Conservation (phyloP, 495 filamentous ascomycete genomes). For the Staphylotrichum longicolle region DNA sequence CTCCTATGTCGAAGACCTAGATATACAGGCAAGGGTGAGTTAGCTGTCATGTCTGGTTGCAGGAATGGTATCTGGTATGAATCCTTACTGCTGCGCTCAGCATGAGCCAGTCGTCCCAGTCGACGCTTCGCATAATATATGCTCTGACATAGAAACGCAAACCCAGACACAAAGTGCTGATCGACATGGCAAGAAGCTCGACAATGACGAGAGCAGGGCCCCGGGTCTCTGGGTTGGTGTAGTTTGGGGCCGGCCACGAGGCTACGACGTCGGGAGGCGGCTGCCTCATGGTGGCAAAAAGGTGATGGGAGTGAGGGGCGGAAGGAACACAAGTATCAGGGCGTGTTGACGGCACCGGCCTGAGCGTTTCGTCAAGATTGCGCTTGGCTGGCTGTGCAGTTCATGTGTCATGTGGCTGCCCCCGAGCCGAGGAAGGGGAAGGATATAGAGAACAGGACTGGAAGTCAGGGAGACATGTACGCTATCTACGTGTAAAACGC, state of each 20-base stretch:
- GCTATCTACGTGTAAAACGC: no score
- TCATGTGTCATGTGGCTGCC: no score
- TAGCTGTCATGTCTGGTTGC: no score
- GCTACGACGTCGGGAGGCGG: constrained; percentile 46
- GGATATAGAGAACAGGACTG: no score
- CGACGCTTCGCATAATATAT: constrained; percentile 21
- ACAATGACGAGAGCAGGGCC: constrained; percentile 37
- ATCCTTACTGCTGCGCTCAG: constrained; percentile 24
- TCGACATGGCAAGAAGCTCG: constrained; percentile 23
- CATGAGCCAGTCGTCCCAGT: constrained; percentile 35
- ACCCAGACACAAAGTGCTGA: constrained; percentile 22
- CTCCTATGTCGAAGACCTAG: constrained; percentile 26
- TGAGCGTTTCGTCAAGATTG: no score
- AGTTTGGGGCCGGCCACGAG: constrained; percentile 57
- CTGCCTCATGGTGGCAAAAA: constrained; percentile 37
- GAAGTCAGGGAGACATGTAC: no score
- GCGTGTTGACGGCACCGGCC: no score
- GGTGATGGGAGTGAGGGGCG: background rate
- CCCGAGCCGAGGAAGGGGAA: no score
- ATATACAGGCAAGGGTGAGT: background rate
- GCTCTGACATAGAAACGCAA: constrained; percentile 31
- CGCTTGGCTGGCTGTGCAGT: no score
- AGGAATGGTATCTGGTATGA: background rate
- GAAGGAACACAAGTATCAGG: background rate
- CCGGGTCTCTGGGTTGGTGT: constrained; percentile 51